Conservation (phyloP, 2,329 filamentous ascomycete species). For the Venturia carpophila region DNA sequence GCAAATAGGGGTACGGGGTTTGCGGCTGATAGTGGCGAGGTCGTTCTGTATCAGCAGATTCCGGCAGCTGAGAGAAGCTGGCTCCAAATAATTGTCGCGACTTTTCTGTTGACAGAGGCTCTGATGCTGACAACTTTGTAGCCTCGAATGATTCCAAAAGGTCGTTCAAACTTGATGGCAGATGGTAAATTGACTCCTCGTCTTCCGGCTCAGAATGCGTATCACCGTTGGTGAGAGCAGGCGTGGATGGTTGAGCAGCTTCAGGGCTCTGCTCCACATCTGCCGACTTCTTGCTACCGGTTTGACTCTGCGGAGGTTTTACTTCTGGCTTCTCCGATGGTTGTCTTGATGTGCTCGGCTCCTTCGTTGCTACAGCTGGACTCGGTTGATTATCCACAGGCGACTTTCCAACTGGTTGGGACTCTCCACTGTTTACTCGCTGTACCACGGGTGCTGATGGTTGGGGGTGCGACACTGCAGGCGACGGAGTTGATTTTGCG, state of each 20-base stretch:
- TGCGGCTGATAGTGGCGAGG: conserved; percentile 79
- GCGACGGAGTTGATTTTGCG: not conserved
- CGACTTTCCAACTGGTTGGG: conserved; percentile 40
- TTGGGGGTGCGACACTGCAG: conserved; percentile 21
- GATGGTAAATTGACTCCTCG: conserved; percentile 84
- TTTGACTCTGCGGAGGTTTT: conserved; percentile 3
- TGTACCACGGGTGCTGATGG: conserved; percentile 23
- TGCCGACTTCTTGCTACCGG: conserved; percentile 24
- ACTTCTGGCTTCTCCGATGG: not conserved
- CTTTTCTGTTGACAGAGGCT: conserved; percentile 24
- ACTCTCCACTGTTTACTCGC: conserved; percentile 27
- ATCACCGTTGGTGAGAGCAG: conserved; percentile 46
- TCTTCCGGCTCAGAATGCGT: conserved; percentile 39
- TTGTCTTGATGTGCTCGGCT: conserved; percentile 5
- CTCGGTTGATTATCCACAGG: conserved; percentile 42
- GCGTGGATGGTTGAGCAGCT: conserved; percentile 21
- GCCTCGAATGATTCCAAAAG: conserved; percentile 84
- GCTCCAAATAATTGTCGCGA: conserved; percentile 27
- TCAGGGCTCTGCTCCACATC: conserved; percentile 36
- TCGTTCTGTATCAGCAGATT: conserved; percentile 70
- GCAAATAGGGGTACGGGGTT: conserved; percentile 64
- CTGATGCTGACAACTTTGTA: conserved; percentile 61
- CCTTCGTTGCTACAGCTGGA: conserved; percentile 31
- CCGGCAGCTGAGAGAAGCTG: conserved; percentile 70
- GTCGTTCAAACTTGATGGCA: conserved; percentile 82